A percentile compares a stretch with the other conserved stretches of the same genome.
Evolutionary conservation across 768 basidiomycete genomes (phyloP).

Genomic region (Rhodotorula kratochvilovae): DNA sequence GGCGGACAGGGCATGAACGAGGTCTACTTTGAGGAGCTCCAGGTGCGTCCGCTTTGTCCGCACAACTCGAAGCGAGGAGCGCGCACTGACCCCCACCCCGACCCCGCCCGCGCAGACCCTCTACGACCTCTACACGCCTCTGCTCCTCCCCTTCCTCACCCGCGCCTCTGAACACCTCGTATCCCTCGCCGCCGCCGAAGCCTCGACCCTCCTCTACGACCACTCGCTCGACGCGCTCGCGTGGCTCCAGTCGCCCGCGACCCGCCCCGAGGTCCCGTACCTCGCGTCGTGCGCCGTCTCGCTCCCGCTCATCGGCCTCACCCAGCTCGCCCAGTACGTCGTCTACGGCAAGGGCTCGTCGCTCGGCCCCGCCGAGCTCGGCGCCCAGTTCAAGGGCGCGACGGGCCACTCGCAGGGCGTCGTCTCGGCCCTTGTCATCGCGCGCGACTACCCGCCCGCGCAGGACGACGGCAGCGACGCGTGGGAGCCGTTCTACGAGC

Average conservation of each 20-base stretch:
- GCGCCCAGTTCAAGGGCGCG: conserved; percentile 69
- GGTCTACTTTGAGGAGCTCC: conserved; percentile 93
- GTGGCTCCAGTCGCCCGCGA: conserved; percentile 70
- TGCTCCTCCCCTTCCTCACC: conserved; percentile 65
- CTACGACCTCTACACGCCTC: conserved; percentile 85
- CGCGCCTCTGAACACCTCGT: conserved; percentile 62
- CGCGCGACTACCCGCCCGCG: conserved; percentile 65
- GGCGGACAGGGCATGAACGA: conserved; percentile 98
- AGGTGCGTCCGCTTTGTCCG: conserved; percentile 58
- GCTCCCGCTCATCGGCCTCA: conserved; percentile 90
- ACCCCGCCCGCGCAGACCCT: conserved; percentile 81
- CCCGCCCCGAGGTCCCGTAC: conserved; percentile 76
- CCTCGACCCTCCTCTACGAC: conserved; percentile 57
- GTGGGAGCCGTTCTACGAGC: conserved; percentile 64
- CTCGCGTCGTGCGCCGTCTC: conserved; percentile 90
- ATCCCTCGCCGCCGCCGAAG: conserved; percentile 52
- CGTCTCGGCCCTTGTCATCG: conserved; percentile 83
- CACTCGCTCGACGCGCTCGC: conserved; percentile 74
- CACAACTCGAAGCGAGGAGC: conserved; percentile 60
- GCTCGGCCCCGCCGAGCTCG: conserved; percentile 55
- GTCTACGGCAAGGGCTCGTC: conserved; percentile 60
- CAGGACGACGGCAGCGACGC: conserved; percentile 25
- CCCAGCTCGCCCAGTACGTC: conserved; percentile 90
- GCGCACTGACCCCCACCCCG: conserved; percentile 48
- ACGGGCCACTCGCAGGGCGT: conserved; percentile 98